Evolutionary conservation across 208 protist species (phyloP).

Genomic region (Acanthamoeba triangularis): DNA sequence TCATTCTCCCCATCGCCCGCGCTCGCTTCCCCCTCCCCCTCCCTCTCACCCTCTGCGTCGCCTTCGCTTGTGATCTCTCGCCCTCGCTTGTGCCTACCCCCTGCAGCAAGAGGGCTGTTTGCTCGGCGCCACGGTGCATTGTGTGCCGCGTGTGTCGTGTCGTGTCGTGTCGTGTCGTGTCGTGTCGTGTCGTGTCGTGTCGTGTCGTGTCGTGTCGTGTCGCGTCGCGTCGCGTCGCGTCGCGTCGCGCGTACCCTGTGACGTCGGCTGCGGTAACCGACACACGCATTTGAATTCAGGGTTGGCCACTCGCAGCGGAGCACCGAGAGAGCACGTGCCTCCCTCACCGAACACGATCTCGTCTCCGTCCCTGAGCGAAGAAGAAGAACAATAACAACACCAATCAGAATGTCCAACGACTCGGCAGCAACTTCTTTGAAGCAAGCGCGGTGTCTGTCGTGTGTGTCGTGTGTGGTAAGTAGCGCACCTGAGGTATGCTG

Average conservation of each 20-base stretch:
- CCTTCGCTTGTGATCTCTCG: not conserved
- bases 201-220: no score
- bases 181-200: no score
- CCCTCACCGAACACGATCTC: constrained; percentile 69
- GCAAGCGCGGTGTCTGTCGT: no score
- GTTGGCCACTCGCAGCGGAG: not conserved
- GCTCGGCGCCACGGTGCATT: no score
- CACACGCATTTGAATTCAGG: constrained; percentile 7
- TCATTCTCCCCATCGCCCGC: no score
- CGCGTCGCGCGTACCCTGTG: not conserved
- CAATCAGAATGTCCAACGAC: not conserved
- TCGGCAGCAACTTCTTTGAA: not conserved
- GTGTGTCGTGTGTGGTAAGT: not conserved
- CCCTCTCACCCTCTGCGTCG: no score
- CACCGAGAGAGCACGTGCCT: not conserved
- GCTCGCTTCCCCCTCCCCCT: no score
- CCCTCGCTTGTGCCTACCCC: not conserved
- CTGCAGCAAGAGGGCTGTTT: not conserved
- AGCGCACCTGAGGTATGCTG: constrained; percentile 21
- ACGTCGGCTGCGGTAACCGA: not conserved
- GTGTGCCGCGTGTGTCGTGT: not conserved
- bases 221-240: no score
- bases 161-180: no score
- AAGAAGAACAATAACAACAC: not conserved
- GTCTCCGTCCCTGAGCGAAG: constrained; percentile 17